phyloP scores from a whole-genome alignment of 192 early-diverging fungal species.

The Backusella parvicylindrica region DNA sequence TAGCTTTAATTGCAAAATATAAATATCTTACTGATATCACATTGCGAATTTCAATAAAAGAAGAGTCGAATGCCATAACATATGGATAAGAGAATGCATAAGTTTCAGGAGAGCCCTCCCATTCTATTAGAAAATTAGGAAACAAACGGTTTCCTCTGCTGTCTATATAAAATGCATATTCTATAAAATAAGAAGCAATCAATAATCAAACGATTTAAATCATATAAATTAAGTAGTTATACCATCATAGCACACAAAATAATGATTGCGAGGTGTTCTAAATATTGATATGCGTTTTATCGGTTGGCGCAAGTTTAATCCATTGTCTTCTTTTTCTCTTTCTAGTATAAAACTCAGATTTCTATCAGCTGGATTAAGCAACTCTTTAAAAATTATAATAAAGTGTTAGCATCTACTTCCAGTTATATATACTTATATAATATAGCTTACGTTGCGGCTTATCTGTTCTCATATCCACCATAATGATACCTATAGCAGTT shows the following conservation, averaged over 20 bases:
- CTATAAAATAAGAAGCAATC: constrained; percentile 36
- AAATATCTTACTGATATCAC: constrained; percentile 57
- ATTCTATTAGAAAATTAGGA: constrained; percentile 76
- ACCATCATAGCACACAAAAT: constrained; percentile 92
- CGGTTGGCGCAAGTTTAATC: constrained; percentile 20
- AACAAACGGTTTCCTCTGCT: constrained; percentile 73
- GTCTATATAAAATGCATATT: constrained; percentile 91
- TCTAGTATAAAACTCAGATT: constrained; percentile 82
- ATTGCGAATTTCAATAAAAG: constrained; percentile 88
- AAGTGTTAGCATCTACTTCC: neutral
- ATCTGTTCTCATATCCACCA: constrained; percentile 83
- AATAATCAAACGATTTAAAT: constrained; percentile 40
- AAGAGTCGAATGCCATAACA: constrained; percentile 87
- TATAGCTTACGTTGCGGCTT: constrained; percentile 62
- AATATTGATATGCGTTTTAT: constrained; percentile 84
- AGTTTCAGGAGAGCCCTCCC: constrained; percentile 82
- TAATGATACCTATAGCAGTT: constrained; percentile 86
- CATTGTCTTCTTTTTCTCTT: constrained; percentile 49
- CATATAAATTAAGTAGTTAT: constrained; percentile 53
- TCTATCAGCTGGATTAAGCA: constrained; percentile 81
- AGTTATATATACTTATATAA: neutral
- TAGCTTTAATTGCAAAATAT: neutral
- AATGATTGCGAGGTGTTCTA: constrained; percentile 71
- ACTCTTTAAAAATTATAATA: constrained; percentile 45
- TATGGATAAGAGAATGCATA: constrained; percentile 83